Evolutionary conservation across 2,329 filamentous ascomycete species (phyloP).

Genomic region (Monilinia polystroma): DNA sequence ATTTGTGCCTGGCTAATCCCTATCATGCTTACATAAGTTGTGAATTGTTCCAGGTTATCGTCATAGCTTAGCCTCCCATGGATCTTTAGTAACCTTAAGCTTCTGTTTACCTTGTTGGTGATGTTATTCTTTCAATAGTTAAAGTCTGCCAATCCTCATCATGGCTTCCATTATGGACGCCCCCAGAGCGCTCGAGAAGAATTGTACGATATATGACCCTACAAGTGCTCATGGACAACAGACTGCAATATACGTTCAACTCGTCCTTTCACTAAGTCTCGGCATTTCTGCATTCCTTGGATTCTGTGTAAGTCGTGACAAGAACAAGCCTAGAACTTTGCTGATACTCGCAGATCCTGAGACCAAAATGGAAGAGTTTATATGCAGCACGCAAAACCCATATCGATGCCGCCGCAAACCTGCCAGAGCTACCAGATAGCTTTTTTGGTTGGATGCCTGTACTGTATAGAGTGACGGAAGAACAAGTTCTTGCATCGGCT

Average conservation of each 20-base stretch:
- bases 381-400: conserved; percentile 87
- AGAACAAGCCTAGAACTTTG: conserved; percentile 17
- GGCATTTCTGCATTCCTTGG: conserved; percentile 69
- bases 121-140: conserved; percentile 13
- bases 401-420: conserved; percentile 54
- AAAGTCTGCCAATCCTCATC: not conserved
- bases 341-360: conserved; percentile 62
- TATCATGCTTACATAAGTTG: not conserved
- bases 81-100: not conserved
- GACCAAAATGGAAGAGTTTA: conserved; percentile 86
- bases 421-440: conserved; percentile 78
- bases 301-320: conserved; percentile 63
- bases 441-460: conserved; percentile 93
- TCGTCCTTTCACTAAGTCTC: conserved; percentile 68
- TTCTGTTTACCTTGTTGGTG: conserved; percentile 6
- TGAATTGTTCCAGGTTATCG: not conserved
- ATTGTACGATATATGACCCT: conserved; percentile 34
- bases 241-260: conserved; percentile 53
- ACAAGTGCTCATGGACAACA: conserved; percentile 35
- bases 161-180: conserved; percentile 27
- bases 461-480: conserved; percentile 79
- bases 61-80: conserved; percentile 17
- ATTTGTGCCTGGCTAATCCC: not conserved
- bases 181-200: conserved; percentile 24
- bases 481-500: conserved; percentile 84